A percentile compares a stretch with the other conserved stretches of the same genome.
Evolutionary conservation across 208 protist species (phyloP).

Genomic region (Polymyxa betae): DNA sequence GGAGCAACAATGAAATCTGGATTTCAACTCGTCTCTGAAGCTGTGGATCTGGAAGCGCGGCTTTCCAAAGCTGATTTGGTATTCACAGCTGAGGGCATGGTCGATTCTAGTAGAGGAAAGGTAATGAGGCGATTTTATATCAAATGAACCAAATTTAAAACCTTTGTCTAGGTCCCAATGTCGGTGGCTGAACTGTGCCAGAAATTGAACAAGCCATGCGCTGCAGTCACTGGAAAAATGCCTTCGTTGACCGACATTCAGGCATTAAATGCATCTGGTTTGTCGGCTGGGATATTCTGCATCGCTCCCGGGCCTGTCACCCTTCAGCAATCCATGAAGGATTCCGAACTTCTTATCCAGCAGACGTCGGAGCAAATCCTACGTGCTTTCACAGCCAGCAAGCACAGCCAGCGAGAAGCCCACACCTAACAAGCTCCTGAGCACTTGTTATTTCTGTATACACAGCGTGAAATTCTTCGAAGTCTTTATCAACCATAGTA

Average conservation of each 20-base stretch:
- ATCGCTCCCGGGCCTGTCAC: background rate
- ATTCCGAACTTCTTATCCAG: background rate
- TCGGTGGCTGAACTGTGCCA: background rate
- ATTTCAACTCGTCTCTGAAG: background rate
- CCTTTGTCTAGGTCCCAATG: background rate
- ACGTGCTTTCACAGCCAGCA: background rate
- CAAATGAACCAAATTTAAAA: background rate
- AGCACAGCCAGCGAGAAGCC: too few species aligned
- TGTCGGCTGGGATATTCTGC: background rate
- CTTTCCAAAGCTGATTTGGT: background rate
- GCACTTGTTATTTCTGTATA: too few species aligned
- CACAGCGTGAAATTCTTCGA: too few species aligned
- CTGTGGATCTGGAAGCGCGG: background rate
- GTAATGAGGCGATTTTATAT: background rate
- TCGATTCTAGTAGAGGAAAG: background rate
- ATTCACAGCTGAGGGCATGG: background rate
- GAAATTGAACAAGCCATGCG: background rate
- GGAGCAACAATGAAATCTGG: background rate
- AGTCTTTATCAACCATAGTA: too few species aligned
- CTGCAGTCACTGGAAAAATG: background rate
- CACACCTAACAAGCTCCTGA: too few species aligned
- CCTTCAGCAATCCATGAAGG: background rate
- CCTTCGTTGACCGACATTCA: background rate
- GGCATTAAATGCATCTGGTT: background rate
- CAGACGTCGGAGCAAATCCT: background rate